phyloP scores from a whole-genome alignment of 225 moss, liverwort and hornwort species.

The Physcomitrellopsis africana region DNA sequence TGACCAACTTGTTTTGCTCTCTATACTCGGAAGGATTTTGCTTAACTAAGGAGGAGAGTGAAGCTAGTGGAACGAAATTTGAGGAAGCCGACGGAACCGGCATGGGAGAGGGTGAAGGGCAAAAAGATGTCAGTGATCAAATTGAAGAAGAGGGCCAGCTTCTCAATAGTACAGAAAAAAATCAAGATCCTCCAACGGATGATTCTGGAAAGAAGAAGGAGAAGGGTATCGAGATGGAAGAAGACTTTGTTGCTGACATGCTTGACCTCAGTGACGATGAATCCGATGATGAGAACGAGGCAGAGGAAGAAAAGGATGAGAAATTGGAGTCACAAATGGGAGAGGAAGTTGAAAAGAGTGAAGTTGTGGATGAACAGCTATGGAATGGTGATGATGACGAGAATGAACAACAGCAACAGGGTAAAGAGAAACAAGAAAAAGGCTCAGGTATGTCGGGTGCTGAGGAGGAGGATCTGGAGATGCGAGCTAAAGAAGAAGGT shows the following conservation, averaged over 20 bases:
- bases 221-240: slow-evolving; percentile 95
- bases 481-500: slow-evolving; percentile 72
- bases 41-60: slow-evolving; percentile 71
- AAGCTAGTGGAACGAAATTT: slow-evolving; percentile 68
- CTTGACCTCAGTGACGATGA: slow-evolving; percentile 89
- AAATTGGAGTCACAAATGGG: slow-evolving; percentile 94
- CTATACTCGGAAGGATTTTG: slow-evolving; percentile 88
- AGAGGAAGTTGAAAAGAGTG: slow-evolving; percentile 73
- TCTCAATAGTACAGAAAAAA: slow-evolving; percentile 79
- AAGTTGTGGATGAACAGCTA: slow-evolving; percentile 90
- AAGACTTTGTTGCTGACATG: slow-evolving; percentile 94
- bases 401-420: slow-evolving; percentile 57
- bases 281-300: slow-evolving; percentile 66
- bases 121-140: slow-evolving; percentile 95
- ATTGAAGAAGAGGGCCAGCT: slow-evolving; percentile 99
- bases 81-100: slow-evolving; percentile 93
- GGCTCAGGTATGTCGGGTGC: slow-evolving; percentile 78
- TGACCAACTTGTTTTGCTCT: slow-evolving; percentile 86
- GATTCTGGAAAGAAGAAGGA: slow-evolving; percentile 68
- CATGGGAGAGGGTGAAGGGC: slow-evolving; percentile 99
- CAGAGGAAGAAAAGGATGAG: slow-evolving; percentile 66
- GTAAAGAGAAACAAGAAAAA: slow-evolving; percentile 90
- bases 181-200: slow-evolving; percentile 53
- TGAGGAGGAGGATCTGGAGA: slow-evolving; percentile 76
- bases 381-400: slow-evolving; percentile 85